These are phyloP conservation scores for Lanmaoa rubissima DNA, from an alignment of 768 basidiomycete genomes.

Conservation along the genomic window DNA sequence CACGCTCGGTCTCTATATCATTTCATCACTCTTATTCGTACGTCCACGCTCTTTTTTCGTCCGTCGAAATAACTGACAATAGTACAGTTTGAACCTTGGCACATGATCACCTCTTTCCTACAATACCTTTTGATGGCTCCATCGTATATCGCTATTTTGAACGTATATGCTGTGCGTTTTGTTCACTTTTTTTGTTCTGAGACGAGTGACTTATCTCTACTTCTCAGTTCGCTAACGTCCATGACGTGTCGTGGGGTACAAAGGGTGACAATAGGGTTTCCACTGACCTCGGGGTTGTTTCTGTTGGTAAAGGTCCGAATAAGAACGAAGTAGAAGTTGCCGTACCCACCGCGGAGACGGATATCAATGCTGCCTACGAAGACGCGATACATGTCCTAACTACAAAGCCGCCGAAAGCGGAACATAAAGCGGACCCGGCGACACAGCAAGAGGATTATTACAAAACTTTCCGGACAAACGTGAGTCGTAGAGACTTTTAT, in stretches of 20 bases:
- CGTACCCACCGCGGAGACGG: constrained; percentile 83
- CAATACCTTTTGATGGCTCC: constrained; percentile 92
- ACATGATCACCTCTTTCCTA: constrained; percentile 96
- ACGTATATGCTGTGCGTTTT: constrained; percentile 71
- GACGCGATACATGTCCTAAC: constrained; percentile 83
- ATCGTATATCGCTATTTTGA: constrained; percentile 90
- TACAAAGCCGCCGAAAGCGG: constrained; percentile 74
- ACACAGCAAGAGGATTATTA: constrained; percentile 87
- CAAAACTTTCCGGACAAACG: constrained; percentile 84
- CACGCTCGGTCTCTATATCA: constrained; percentile 85
- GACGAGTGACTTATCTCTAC: neutral
- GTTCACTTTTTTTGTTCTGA: neutral
- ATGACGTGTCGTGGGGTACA: constrained; percentile 94
- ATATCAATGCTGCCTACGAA: constrained; percentile 87
- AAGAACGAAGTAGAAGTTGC: constrained; percentile 85
- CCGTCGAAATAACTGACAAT: neutral
- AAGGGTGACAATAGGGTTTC: constrained; percentile 89
- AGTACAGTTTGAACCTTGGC: constrained; percentile 92
- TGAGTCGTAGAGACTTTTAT: constrained; percentile 27
- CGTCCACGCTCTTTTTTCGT: too few species aligned
- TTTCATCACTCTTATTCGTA: constrained; percentile 83
- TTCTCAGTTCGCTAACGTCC: constrained; percentile 75
- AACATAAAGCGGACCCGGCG: constrained; percentile 55
- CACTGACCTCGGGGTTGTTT: constrained; percentile 84
- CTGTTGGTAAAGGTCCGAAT: constrained; percentile 45